A percentile compares a stretch with the other conserved stretches of the same genome.
phyloP scores from a whole-genome alignment of 192 early-diverging fungal genomes.

The Lobulomyces angularis region DNA sequence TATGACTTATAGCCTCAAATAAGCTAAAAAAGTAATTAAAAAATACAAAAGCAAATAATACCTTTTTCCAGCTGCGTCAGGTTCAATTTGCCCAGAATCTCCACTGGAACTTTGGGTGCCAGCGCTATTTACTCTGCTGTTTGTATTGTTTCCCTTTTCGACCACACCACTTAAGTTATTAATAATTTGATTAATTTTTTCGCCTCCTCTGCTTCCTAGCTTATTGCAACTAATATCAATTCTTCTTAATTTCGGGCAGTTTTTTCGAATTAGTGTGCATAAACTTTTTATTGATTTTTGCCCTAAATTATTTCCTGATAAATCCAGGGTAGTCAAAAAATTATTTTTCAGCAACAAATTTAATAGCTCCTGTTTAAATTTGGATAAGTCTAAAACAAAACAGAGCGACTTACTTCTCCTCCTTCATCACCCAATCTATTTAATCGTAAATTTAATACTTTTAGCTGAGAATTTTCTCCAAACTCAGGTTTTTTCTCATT shows the following conservation, averaged over 20 bases:
- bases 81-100: too few species aligned
- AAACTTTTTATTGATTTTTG: conserved; percentile 12
- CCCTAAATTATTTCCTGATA: conserved; percentile 24
- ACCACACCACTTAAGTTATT: conserved; percentile 3
- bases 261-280: conserved; percentile 18
- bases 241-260: conserved; percentile 8
- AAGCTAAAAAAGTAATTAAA: too few species aligned
- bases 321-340: too few species aligned
- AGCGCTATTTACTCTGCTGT: not conserved
- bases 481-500: too few species aligned
- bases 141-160: conserved; percentile 3
- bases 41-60: too few species aligned
- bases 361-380: too few species aligned
- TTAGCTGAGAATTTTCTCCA: too few species aligned
- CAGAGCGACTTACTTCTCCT: too few species aligned
- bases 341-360: too few species aligned
- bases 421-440: conserved; percentile 26
- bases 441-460: too few species aligned
- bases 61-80: too few species aligned
- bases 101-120: not conserved
- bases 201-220: conserved; percentile 12
- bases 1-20: conserved; percentile 40
- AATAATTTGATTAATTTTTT: not conserved
- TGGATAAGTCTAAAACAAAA: too few species aligned
- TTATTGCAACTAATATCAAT: conserved; percentile 38